Evolutionary conservation across 2,329 filamentous ascomycete genomes (phyloP).

Genomic region (Colletotrichum filicis): DNA sequence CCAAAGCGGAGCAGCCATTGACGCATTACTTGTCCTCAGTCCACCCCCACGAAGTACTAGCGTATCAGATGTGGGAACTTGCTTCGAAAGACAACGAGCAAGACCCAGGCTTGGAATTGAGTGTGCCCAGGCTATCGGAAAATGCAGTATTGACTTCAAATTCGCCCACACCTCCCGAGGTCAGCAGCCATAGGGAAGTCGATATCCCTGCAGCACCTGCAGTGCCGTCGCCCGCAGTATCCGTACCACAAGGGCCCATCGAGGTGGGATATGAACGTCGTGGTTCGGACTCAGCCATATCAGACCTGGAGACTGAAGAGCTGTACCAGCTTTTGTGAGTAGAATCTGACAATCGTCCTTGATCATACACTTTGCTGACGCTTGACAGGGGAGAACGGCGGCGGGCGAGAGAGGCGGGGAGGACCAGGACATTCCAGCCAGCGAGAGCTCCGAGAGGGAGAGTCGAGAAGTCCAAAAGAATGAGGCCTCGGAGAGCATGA

Average conservation of each 20-base stretch:
- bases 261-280: neutral
- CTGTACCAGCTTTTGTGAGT: slow-evolving; percentile 10
- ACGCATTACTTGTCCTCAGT: slow-evolving; percentile 8
- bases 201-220: neutral
- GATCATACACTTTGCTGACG: neutral
- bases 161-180: neutral
- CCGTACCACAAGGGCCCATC: neutral
- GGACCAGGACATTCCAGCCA: neutral
- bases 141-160: neutral
- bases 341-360: neutral
- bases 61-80: neutral
- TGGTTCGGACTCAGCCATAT: slow-evolving; percentile 10
- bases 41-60: neutral
- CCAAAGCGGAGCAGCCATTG: neutral
- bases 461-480: slow-evolving; percentile 16
- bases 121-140: neutral
- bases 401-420: slow-evolving; percentile 3
- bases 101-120: neutral
- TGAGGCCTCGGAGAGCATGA: slow-evolving; percentile 4
- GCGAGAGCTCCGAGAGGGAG: neutral
- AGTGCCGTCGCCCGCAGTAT: neutral
- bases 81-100: neutral
- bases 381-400: neutral
- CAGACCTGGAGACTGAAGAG: slow-evolving; percentile 9
- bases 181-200: neutral